Conservation (phyloP, 805 yeast species). For the Candida easanensis region DNA sequence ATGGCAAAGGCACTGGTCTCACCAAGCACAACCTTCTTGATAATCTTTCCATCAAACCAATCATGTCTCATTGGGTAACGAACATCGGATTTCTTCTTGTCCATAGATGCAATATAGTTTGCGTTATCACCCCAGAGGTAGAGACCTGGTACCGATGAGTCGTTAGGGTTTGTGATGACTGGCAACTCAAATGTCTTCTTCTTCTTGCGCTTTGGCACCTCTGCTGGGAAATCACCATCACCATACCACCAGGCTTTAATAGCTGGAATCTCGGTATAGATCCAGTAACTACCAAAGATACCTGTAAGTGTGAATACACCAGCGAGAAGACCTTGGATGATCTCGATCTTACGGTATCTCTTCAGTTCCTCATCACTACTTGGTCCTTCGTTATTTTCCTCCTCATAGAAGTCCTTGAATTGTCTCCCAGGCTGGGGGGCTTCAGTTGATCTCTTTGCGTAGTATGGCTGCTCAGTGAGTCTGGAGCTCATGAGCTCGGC, state of each 20-base stretch:
- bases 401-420: constrained; percentile 6
- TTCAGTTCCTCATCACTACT: constrained; percentile 20
- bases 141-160: constrained; percentile 50
- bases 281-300: constrained; percentile 14
- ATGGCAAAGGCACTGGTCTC: constrained; percentile 49
- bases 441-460: constrained; percentile 26
- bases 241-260: constrained; percentile 31
- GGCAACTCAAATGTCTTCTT: constrained; percentile 30
- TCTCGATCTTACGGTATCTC: constrained; percentile 18
- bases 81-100: constrained; percentile 31
- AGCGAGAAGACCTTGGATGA: constrained; percentile 17
- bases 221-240: constrained; percentile 23
- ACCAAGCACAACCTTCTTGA: constrained; percentile 55
- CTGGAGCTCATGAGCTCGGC: constrained; percentile 30
- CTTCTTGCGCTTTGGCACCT: constrained; percentile 19
- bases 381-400: constrained; percentile 9
- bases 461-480: constrained; percentile 27
- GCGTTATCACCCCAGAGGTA: constrained; percentile 62
- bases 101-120: constrained; percentile 32
- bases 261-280: constrained; percentile 27
- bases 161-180: constrained; percentile 32
- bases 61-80: constrained; percentile 58
- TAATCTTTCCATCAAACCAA: constrained; percentile 58
- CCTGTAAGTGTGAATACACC: constrained; percentile 19
- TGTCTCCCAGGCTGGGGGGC: background rate